Evolutionary conservation across 202 grass and related monocot species (phyloP).

Genomic region (Hordeum pubiflorum): DNA sequence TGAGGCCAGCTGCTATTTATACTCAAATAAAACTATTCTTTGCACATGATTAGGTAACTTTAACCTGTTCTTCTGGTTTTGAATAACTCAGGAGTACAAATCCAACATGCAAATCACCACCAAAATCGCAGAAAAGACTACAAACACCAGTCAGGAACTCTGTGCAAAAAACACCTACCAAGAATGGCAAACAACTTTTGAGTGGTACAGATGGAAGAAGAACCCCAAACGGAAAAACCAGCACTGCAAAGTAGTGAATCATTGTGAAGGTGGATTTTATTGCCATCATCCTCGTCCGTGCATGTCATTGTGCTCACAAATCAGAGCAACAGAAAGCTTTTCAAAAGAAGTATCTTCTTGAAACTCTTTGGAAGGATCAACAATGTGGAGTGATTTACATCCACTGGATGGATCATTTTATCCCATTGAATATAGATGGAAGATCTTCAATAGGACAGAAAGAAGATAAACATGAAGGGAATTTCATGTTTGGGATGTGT

Average conservation of each 20-base stretch:
- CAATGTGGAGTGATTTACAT: constrained; percentile 13
- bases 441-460: constrained; percentile 15
- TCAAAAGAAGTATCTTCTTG: constrained; percentile 19
- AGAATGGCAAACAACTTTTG: constrained; percentile 29
- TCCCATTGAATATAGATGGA: constrained; percentile 15
- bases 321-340: not conserved
- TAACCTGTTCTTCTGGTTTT: constrained; percentile 19
- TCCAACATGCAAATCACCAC: constrained; percentile 34
- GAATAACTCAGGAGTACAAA: constrained; percentile 40
- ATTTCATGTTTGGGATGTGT: constrained; percentile 3
- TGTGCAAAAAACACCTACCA: constrained; percentile 2
- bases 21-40: constrained; percentile 4
- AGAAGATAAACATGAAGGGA: constrained; percentile 12
- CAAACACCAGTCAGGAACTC: constrained; percentile 36
- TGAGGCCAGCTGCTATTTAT: constrained; percentile 27
- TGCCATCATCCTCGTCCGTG: not conserved
- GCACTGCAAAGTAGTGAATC: constrained; percentile 32
- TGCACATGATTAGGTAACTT: constrained; percentile 22
- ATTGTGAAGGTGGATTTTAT: constrained; percentile 12
- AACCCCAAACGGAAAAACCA: constrained; percentile 35
- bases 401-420: constrained; percentile 13
- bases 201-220: constrained; percentile 34
- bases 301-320: not conserved
- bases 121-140: constrained; percentile 42
- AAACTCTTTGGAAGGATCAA: constrained; percentile 19